A percentile compares a stretch with the other conserved stretches of the same genome.
Evolutionary conservation across 2,329 filamentous ascomycete species (phyloP).

Genomic region (Alternaria sp.): DNA sequence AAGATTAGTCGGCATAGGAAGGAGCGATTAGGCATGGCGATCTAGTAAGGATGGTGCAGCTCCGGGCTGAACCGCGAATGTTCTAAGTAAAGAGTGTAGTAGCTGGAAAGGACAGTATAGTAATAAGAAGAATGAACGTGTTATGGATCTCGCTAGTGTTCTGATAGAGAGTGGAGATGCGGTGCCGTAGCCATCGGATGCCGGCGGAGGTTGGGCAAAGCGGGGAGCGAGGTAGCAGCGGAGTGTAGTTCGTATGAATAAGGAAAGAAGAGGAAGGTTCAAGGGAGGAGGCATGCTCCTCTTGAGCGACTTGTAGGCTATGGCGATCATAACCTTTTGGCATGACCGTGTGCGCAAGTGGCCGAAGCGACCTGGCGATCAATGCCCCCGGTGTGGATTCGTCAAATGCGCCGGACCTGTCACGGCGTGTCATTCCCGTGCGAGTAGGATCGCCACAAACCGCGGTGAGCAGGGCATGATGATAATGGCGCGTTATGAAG

Average conservation of each 20-base stretch:
- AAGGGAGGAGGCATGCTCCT: conserved; percentile 10
- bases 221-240: conserved; percentile 1
- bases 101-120: background rate
- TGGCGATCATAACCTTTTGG: conserved; percentile 31
- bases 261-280: conserved; percentile 8
- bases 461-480: background rate
- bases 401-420: conserved; percentile 8
- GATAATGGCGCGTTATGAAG: background rate
- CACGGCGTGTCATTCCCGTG: conserved; percentile 11
- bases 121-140: conserved; percentile 6
- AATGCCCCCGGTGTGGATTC: conserved; percentile 25
- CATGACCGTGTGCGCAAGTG: conserved; percentile 20
- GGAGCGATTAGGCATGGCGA: conserved; percentile 39
- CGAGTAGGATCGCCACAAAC: conserved; percentile 1
- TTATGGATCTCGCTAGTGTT: conserved; percentile 4
- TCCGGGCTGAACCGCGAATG: conserved; percentile 22
- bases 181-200: conserved; percentile 20
- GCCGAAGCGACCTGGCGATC: conserved; percentile 29
- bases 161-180: conserved; percentile 15
- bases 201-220: conserved; percentile 9
- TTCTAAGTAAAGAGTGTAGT: conserved; percentile 8
- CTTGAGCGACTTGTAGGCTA: conserved; percentile 8
- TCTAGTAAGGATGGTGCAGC: conserved; percentile 17
- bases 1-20: conserved; percentile 44
- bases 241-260: conserved; percentile 3